Base-by-base conservation (phyloP, 169 alveolate genomes). In the Plasmodium adleri region DNA sequence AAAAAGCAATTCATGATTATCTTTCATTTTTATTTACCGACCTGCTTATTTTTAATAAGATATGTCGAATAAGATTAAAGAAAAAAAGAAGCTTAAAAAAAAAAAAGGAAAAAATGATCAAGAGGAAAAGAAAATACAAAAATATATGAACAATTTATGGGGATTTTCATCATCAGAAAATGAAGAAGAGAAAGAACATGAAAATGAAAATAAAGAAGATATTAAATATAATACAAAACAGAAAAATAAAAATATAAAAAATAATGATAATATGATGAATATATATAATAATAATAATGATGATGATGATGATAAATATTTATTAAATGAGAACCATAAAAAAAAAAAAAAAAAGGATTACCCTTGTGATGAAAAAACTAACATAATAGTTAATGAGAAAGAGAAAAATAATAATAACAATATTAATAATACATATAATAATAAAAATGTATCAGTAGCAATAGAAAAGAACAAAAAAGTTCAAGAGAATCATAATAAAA, bases 81-180 rank as follows among this genome's bases (percentile, higher is more conserved):
- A 32, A 32, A 32, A 32, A 3, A 15, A 7, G 3, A 15, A 32
- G n/a, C 1, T 28, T 6, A 66, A 66, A 39, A 39, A 39, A 66
- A n/a, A 28, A 6, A 32, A 32, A 32, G 45, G 45, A 4, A 32
- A 32, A 32, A 32, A 32, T 8, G 45, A 32, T 32, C 45, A 5
- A 32, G 63, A 39, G 26, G 39, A 47, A 6, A 52, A 28, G 45
- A 13, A 64, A 45, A 1, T 76, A 43, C 88, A 76, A 50, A 54
- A 68, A 15, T 76, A 76, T 24, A 76, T 76, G 88, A 67, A 76
- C 39, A 17, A 76, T 12, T 20, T 76, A 24, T 76, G 88, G 88
- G 88, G 88, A n/a, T 76, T 76, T 56, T 63, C 74, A 10, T 74
- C 45, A 32, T 32, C 45, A 0, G 45, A 32, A 32, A 32, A 39